Evolutionary conservation across 2,329 filamentous ascomycete species (phyloP).

Genomic region (Colletotrichum sp.): DNA sequence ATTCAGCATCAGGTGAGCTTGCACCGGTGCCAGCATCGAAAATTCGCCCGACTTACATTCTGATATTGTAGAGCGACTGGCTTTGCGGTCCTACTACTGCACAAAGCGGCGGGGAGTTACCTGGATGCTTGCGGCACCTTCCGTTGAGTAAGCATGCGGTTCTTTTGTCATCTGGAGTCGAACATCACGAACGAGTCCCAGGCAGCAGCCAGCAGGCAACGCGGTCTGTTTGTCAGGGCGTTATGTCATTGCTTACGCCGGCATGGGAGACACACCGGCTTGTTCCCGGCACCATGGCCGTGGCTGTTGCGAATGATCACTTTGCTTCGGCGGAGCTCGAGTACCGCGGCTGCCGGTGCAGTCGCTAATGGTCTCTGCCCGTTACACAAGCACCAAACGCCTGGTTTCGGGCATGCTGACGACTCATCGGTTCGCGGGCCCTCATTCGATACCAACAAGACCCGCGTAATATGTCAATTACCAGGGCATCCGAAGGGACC

Average conservation of each 20-base stretch:
- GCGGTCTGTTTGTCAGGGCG: neutral
- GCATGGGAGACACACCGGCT: neutral
- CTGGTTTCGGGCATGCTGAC: neutral
- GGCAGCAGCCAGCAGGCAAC: neutral
- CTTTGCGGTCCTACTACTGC: neutral
- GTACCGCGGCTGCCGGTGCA: neutral
- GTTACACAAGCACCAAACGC: neutral
- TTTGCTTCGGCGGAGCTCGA: neutral
- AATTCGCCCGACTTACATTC: neutral
- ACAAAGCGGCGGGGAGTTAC: neutral
- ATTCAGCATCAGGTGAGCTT: neutral
- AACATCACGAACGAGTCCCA: neutral
- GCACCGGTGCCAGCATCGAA: neutral
- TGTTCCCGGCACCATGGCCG: neutral
- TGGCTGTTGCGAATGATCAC: neutral
- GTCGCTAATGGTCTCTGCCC: neutral
- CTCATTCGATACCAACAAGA: neutral
- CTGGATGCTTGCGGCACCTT: neutral
- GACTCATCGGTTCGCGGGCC: neutral
- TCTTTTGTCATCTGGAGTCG: neutral
- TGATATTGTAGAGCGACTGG: neutral
- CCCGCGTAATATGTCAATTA: neutral
- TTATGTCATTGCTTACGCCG: constrained; percentile 11
- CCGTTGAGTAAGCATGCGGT: neutral
- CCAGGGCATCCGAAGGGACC: neutral